phyloP scores from a whole-genome alignment of 2,329 filamentous ascomycete species.

The Leptoxyphium fumago region DNA sequence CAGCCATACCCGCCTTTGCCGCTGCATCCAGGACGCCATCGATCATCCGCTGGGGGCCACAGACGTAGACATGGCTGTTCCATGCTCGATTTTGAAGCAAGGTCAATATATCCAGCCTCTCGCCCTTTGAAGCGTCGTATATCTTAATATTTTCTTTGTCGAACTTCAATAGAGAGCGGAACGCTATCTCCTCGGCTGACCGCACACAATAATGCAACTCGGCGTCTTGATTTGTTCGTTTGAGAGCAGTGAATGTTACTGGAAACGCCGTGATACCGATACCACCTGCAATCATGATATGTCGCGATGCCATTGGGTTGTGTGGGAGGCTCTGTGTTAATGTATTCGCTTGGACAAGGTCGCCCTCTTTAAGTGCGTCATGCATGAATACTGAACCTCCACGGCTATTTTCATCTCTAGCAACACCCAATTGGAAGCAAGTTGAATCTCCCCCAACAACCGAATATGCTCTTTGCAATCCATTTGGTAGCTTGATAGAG shows the following conservation, averaged over 20 bases:
- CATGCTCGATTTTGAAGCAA: slow-evolving; percentile 34
- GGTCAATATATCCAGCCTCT: slow-evolving; percentile 36
- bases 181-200: slow-evolving; percentile 38
- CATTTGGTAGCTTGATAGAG: no score
- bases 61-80: slow-evolving; percentile 47
- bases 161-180: slow-evolving; percentile 23
- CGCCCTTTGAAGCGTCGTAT: slow-evolving; percentile 38
- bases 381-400: slow-evolving; percentile 50
- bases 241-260: slow-evolving; percentile 27
- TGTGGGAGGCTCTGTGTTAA: slow-evolving; percentile 2
- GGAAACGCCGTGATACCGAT: slow-evolving; percentile 55
- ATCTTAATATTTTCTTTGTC: slow-evolving; percentile 29
- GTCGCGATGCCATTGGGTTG: slow-evolving; percentile 35
- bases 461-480: slow-evolving; percentile 49
- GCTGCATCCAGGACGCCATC: slow-evolving; percentile 31
- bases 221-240: slow-evolving; percentile 23
- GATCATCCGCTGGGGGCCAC: slow-evolving; percentile 45
- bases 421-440: slow-evolving; percentile 43
- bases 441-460: slow-evolving; percentile 38
- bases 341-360: slow-evolving; percentile 31
- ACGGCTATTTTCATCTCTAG: slow-evolving; percentile 39
- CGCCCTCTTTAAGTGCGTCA: slow-evolving; percentile 30
- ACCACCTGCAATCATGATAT: slow-evolving; percentile 49
- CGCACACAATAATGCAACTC: slow-evolving; percentile 46
- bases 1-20: slow-evolving; percentile 27